Evolutionary conservation across 257 asterid genomes (phyloP), one percentile per base, ranked within the genome.

Genomic region (Datura wrightii): DNA sequence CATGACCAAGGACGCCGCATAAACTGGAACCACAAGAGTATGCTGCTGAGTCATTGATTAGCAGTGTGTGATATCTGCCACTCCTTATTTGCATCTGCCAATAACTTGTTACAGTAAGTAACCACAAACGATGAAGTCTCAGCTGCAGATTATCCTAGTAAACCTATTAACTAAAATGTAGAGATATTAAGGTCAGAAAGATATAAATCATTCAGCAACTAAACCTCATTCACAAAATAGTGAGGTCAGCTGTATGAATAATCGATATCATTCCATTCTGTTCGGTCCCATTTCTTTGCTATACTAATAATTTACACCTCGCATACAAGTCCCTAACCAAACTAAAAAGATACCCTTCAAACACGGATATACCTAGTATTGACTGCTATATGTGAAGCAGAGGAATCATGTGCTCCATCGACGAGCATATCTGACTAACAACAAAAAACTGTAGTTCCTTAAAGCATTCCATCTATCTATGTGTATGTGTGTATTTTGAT

Each of bases 1-100:
- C 98, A 84, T 94, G 98, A 87, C 98, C 97, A 87, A 94, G 98
- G 84, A 94, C 97, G 24, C 98, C 98, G 37, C 97, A 94, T 85
- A 94, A 87, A 89, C 97, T 91, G 86, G 98, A 94, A 78, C 98
- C 98, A 72, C 97, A 93, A 50, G 97, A 94, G 90, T 92, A 94
- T 39, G 88, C 98, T 14, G 84, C 89, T 71, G 86, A 88, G 74
- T 91, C 89, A 19, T 89, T 90, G 89, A 94, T 90, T 92, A 94
- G 90, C 93, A 94, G 86, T 2, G 97, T 93, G 87, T 94, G 98
- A 89, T 92, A 93, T 86, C 94, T 90, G 84, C 98, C 98, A 19
- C 94, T 91, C 88, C 89, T 94, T 72, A 94, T 93, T 90, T 94
- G 97, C 98, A 93, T 93, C 97, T 94, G 97, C 85, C 71, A 76